Percentiles rank a stretch among this genome's conserved stretches.
Conservation (phyloP, 495 filamentous ascomycete species). For the Penicillium fimorum region DNA sequence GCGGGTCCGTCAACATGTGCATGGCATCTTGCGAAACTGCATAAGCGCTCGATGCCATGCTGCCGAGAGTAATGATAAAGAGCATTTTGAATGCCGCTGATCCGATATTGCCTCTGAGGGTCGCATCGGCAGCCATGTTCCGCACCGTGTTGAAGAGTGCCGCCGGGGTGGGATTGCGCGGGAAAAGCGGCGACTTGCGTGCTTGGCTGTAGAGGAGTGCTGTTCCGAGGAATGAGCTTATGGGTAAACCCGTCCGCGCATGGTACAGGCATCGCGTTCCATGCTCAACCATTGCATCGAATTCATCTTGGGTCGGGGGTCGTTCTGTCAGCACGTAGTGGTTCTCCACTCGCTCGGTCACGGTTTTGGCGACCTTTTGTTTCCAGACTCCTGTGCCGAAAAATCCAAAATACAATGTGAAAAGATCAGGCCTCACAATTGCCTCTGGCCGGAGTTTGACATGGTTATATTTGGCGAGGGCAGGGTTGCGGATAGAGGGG, state of each 20-base stretch:
- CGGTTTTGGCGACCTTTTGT: slow-evolving; percentile 2
- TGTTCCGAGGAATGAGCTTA: slow-evolving; percentile 12
- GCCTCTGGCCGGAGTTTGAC: slow-evolving; percentile 21
- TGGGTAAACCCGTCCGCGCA: slow-evolving; percentile 20
- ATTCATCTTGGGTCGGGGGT: slow-evolving; percentile 34
- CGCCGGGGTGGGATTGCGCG: slow-evolving; percentile 9
- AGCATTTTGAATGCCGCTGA: slow-evolving; percentile 22
- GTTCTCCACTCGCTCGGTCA: slow-evolving; percentile 22
- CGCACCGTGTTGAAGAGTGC: slow-evolving; percentile 4
- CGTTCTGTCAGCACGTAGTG: slow-evolving; percentile 25
- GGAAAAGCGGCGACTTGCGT: slow-evolving; percentile 10
- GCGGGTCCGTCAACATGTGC: slow-evolving; percentile 24
- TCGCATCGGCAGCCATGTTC: neutral
- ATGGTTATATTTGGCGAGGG: slow-evolving; percentile 16
- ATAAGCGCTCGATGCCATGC: slow-evolving; percentile 8
- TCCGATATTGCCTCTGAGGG: neutral
- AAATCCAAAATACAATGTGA: slow-evolving; percentile 35
- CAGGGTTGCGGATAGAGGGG: slow-evolving; percentile 9
- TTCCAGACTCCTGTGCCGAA: slow-evolving; percentile 25
- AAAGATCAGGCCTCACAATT: slow-evolving; percentile 23
- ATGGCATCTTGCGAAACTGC: slow-evolving; percentile 17
- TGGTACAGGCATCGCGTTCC: slow-evolving; percentile 24
- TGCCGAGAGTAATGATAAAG: slow-evolving; percentile 16
- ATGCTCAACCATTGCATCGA: slow-evolving; percentile 33
- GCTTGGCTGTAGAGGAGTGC: slow-evolving; percentile 12